A percentile compares a stretch with the other conserved stretches of the same genome.
These are phyloP conservation scores for Colletotrichum somersetense DNA, from an alignment of 2,329 filamentous ascomycete species.

Conservation along the genomic window DNA sequence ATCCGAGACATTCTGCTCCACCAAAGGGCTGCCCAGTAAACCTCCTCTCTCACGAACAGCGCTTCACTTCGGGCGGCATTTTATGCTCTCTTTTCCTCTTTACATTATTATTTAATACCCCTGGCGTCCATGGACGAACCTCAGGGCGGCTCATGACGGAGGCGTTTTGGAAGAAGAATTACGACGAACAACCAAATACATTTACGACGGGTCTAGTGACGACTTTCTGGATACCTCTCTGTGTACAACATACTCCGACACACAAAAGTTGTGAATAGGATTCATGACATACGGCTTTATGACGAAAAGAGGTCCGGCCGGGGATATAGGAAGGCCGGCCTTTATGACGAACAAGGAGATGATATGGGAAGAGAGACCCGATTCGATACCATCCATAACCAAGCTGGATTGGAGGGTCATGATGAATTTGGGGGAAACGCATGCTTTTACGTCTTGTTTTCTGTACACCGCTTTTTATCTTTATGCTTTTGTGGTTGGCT, in stretches of 20 bases:
- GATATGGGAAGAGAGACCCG: slow-evolving; percentile 25
- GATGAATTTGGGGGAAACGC: slow-evolving; percentile 16
- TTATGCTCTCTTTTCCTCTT: slow-evolving; percentile 27
- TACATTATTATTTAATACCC: slow-evolving; percentile 34
- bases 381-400: slow-evolving; percentile 35
- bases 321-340: slow-evolving; percentile 31
- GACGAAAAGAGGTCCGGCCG: slow-evolving; percentile 35
- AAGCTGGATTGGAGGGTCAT: slow-evolving; percentile 31
- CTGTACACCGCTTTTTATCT: slow-evolving; percentile 30
- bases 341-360: slow-evolving; percentile 34
- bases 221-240: slow-evolving; percentile 40
- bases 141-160: slow-evolving; percentile 32
- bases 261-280: slow-evolving; percentile 32
- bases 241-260: slow-evolving; percentile 40
- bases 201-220: slow-evolving; percentile 41
- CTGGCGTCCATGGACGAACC: slow-evolving; percentile 19
- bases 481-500: slow-evolving; percentile 3
- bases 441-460: slow-evolving; percentile 25
- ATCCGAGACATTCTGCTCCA: slow-evolving; percentile 71
- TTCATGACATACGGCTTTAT: slow-evolving; percentile 39
- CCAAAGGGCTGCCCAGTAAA: slow-evolving; percentile 41
- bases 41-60: slow-evolving; percentile 30
- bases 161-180: slow-evolving; percentile 35
- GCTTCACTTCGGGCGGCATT: slow-evolving; percentile 32
- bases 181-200: slow-evolving; percentile 37